phyloP scores from a whole-genome alignment of 2,329 filamentous ascomycete species.

The Colletotrichum trifolii region DNA sequence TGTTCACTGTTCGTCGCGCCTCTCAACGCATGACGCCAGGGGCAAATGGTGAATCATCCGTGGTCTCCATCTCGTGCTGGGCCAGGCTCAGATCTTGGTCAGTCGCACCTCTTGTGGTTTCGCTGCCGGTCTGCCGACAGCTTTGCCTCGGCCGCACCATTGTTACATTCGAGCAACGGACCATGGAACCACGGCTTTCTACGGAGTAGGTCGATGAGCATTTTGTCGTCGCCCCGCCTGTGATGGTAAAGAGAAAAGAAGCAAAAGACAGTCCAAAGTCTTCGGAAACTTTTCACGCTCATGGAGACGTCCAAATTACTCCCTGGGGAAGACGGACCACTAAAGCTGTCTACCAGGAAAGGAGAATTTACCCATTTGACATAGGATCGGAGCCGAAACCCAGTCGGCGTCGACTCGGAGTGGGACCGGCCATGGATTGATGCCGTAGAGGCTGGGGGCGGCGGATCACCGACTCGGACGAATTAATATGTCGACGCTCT shows the following conservation, averaged over 20 bases:
- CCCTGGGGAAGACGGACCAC: constrained; percentile 9
- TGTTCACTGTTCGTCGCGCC: too few relatives aligned
- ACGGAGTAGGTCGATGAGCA: too few relatives aligned
- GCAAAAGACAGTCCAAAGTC: not conserved
- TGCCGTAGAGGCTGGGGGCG: constrained; percentile 8
- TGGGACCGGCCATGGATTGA: not conserved
- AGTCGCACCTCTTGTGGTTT: too few relatives aligned
- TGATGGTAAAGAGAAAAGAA: not conserved
- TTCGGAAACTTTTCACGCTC: too few relatives aligned
- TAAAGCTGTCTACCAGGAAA: constrained; percentile 7
- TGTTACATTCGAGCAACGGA: too few relatives aligned
- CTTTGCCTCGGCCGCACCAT: too few relatives aligned
- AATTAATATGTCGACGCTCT: too few relatives aligned
- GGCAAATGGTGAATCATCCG: not conserved
- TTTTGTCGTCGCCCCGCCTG: not conserved
- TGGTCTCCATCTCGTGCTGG: too few relatives aligned
- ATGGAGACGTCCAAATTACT: not conserved
- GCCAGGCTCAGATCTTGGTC: too few relatives aligned
- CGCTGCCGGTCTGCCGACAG: too few relatives aligned
- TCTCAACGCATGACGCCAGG: constrained; percentile 17
- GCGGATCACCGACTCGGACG: not conserved
- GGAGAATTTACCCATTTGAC: not conserved
- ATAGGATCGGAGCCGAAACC: too few relatives aligned
- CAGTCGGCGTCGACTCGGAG: constrained; percentile 20
- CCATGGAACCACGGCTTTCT: too few relatives aligned